These are phyloP conservation scores for Syzygium malaccense DNA, from an alignment of 441 rosid genomes.

Conservation along the genomic window DNA sequence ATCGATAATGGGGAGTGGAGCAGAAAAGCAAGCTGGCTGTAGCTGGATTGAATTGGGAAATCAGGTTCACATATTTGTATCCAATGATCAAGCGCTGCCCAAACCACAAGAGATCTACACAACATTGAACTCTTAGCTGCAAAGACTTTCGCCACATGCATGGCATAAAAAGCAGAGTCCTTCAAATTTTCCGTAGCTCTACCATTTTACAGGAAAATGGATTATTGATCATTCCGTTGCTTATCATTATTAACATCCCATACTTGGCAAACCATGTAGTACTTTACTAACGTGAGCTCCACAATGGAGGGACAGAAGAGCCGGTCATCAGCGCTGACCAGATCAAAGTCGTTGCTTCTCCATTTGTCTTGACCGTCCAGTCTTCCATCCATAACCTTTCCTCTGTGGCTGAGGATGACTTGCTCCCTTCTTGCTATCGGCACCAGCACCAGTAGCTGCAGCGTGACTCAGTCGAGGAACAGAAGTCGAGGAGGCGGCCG, in stretches of 20 bases:
- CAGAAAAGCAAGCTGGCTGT: slow-evolving; percentile 53
- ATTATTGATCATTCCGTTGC: background rate
- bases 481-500: slow-evolving; percentile 23
- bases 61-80: slow-evolving; percentile 41
- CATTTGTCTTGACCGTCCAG: slow-evolving; percentile 68
- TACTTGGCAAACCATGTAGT: background rate
- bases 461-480: background rate
- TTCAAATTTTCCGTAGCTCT: background rate
- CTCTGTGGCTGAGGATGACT: slow-evolving; percentile 43
- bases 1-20: slow-evolving; percentile 31
- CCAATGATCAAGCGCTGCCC: background rate
- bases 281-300: background rate
- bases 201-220: background rate
- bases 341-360: slow-evolving; percentile 50
- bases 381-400: slow-evolving; percentile 72
- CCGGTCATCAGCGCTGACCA: slow-evolving; percentile 14
- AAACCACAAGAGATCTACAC: background rate
- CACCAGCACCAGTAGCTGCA: too few species aligned
- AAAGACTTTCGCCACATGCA: background rate
- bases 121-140: background rate
- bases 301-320: slow-evolving; percentile 57
- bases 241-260: background rate
- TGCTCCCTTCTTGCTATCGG: slow-evolving; percentile 7
- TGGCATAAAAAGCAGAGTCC: background rate
- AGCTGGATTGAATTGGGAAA: slow-evolving; percentile 72